Conservation (phyloP, 2,329 filamentous ascomycete genomes). For the Aspergillus fumigatus region DNA sequence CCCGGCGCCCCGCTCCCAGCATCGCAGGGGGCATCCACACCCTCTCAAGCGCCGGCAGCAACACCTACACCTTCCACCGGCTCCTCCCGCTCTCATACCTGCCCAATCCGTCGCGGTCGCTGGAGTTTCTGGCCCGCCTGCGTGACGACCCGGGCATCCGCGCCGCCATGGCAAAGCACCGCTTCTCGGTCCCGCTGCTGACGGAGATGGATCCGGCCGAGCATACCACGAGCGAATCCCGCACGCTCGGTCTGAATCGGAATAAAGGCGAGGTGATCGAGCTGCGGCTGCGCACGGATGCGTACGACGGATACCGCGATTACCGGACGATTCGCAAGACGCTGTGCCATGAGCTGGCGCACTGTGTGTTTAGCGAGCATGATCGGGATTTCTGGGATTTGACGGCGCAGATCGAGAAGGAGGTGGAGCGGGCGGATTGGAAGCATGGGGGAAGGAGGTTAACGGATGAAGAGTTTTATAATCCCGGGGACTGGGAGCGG, state of each 20-base stretch:
- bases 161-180: slow-evolving; percentile 75
- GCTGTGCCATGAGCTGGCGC: slow-evolving; percentile 89
- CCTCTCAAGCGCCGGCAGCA: slow-evolving; percentile 36
- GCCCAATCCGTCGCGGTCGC: slow-evolving; percentile 67
- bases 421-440: slow-evolving; percentile 80
- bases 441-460: slow-evolving; percentile 63
- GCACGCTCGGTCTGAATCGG: slow-evolving; percentile 80
- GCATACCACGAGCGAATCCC: slow-evolving; percentile 76
- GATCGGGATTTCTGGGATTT: slow-evolving; percentile 86
- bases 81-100: slow-evolving; percentile 73
- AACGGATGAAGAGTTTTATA: slow-evolving; percentile 56
- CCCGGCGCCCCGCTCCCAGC: slow-evolving; percentile 3
- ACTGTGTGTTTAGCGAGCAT: slow-evolving; percentile 83
- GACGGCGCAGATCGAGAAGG: slow-evolving; percentile 78
- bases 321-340: slow-evolving; percentile 90
- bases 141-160: slow-evolving; percentile 81
- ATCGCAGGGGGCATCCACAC: slow-evolving; percentile 24
- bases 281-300: slow-evolving; percentile 83
- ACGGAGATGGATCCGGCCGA: slow-evolving; percentile 92
- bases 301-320: slow-evolving; percentile 87
- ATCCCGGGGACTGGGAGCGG: slow-evolving; percentile 52
- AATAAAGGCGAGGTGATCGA: slow-evolving; percentile 89
- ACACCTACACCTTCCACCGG: slow-evolving; percentile 79
- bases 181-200: slow-evolving; percentile 77
- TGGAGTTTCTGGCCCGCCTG: slow-evolving; percentile 68